Evolutionary conservation across 192 early-diverging fungal species (phyloP).

Genomic region (Entomortierella parvispora): DNA sequence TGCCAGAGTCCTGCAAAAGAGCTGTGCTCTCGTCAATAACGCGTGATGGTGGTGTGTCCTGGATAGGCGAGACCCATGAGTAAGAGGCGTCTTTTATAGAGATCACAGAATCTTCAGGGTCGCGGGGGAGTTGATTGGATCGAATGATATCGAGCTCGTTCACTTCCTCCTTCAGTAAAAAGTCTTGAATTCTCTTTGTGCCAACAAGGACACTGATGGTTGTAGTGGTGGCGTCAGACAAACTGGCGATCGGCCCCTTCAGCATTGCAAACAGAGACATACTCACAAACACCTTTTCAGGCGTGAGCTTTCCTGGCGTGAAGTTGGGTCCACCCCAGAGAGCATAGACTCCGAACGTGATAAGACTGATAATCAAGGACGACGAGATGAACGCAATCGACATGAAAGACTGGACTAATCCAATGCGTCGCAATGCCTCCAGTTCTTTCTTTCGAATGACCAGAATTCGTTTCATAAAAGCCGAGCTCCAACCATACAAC

Average conservation of each 20-base stretch:
- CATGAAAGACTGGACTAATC: constrained; percentile 38
- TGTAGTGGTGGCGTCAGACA: constrained; percentile 34
- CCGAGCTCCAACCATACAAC: constrained; percentile 48
- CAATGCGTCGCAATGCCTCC: constrained; percentile 18
- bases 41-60: not conserved
- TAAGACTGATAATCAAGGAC: constrained; percentile 27
- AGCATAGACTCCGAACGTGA: constrained; percentile 38
- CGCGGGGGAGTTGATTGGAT: constrained; percentile 9
- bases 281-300: constrained; percentile 32
- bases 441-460: constrained; percentile 32
- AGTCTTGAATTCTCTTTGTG: constrained; percentile 36
- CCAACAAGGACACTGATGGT: constrained; percentile 29
- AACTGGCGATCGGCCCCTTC: constrained; percentile 37
- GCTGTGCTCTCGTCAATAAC: constrained; percentile 7
- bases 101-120: constrained; percentile 21
- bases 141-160: constrained; percentile 24
- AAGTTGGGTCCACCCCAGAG: constrained; percentile 25
- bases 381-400: constrained; percentile 47
- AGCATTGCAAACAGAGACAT: constrained; percentile 33
- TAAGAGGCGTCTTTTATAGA: constrained; percentile 18
- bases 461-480: constrained; percentile 38
- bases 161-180: constrained; percentile 36
- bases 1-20: not conserved
- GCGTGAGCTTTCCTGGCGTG: constrained; percentile 23
- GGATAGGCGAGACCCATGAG: constrained; percentile 8